Conservation (phyloP, 768 basidiomycete species). For the Rhizopogon roseolus region DNA sequence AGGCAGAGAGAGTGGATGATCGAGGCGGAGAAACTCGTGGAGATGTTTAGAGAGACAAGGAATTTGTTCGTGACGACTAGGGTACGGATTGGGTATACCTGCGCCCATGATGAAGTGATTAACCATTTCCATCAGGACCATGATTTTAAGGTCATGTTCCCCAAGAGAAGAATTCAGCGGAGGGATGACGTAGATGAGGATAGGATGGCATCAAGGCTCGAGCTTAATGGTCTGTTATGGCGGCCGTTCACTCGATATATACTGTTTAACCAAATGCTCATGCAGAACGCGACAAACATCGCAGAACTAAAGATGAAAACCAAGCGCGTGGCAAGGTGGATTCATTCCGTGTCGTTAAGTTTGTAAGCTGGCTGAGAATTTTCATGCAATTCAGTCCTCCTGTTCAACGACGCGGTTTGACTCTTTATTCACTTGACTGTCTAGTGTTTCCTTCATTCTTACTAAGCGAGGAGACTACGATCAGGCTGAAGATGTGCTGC, state of each 20-base stretch:
- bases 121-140: constrained; percentile 30
- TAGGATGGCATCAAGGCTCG: constrained; percentile 69
- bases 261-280: background rate
- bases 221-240: constrained; percentile 55
- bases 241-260: background rate
- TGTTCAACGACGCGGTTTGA: constrained; percentile 3
- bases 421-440: background rate
- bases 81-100: constrained; percentile 36
- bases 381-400: constrained; percentile 67
- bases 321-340: constrained; percentile 44
- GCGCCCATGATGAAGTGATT: background rate
- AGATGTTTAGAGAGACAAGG: constrained; percentile 84
- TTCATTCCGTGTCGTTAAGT: constrained; percentile 75
- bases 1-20: constrained; percentile 70
- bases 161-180: constrained; percentile 36
- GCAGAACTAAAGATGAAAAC: constrained; percentile 40
- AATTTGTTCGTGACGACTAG: constrained; percentile 75
- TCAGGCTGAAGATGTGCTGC: constrained; percentile 67
- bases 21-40: constrained; percentile 82
- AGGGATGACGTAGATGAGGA: constrained; percentile 59
- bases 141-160: constrained; percentile 70
- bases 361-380: constrained; percentile 81
- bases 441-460: constrained; percentile 65
- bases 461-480: constrained; percentile 60
- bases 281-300: constrained; percentile 54